These are phyloP conservation scores for Podospora bellae-mahoneyi DNA, from an alignment of 495 filamentous ascomycete species.

Conservation along the genomic window DNA sequence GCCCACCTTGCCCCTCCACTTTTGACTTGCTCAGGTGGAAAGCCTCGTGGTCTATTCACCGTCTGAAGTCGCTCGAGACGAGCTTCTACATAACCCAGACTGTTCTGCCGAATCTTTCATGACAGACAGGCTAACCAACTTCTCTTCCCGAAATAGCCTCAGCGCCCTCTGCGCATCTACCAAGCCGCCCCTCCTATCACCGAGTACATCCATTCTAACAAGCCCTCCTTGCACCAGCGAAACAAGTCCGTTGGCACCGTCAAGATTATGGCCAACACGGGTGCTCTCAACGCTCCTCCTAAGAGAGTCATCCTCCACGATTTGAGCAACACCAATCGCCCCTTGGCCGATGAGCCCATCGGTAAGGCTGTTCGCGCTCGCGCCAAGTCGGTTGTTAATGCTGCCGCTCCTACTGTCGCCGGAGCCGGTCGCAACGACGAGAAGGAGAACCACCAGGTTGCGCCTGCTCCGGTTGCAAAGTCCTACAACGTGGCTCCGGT, in stretches of 20 bases:
- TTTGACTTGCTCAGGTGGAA: not conserved
- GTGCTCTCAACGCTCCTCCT: constrained; percentile 60
- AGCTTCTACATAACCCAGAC: not conserved
- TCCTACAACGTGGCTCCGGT: constrained; percentile 7
- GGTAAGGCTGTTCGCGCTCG: constrained; percentile 44
- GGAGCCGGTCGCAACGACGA: constrained; percentile 47
- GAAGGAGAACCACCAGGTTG: constrained; percentile 35
- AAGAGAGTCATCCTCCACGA: constrained; percentile 79
- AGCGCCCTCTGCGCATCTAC: constrained; percentile 60
- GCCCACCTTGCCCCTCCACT: constrained; percentile 9
- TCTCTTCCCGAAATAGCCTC: constrained; percentile 57
- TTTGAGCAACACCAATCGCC: constrained; percentile 67
- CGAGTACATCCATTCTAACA: constrained; percentile 65
- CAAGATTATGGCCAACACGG: constrained; percentile 52
- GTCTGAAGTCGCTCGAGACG: not conserved
- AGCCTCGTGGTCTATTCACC: not conserved
- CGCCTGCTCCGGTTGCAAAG: constrained; percentile 19
- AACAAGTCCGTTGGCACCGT: constrained; percentile 78
- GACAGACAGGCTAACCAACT: constrained; percentile 19
- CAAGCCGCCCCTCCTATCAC: constrained; percentile 54
- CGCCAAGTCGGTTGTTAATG: constrained; percentile 29
- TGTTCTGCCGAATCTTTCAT: not conserved
- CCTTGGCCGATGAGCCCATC: constrained; percentile 41
- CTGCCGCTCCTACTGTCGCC: constrained; percentile 11
- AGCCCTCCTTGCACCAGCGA: constrained; percentile 68